Percentiles rank a stretch among this genome's conserved stretches.
Evolutionary conservation across 2,329 filamentous ascomycete species (phyloP).

Genomic region (Arachnopeziza araneosa): DNA sequence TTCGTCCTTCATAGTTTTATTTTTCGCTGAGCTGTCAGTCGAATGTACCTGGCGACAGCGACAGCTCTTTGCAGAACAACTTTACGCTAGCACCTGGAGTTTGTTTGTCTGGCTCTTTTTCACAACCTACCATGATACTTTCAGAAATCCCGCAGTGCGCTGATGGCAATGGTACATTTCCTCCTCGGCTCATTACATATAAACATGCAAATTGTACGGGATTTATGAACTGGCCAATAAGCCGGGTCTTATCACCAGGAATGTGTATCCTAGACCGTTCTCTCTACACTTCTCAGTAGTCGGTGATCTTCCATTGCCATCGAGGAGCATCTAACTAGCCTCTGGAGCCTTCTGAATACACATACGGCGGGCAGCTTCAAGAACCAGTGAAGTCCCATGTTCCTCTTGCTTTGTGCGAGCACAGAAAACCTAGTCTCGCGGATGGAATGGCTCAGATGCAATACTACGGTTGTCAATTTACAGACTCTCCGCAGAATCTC

Average conservation of each 20-base stretch:
- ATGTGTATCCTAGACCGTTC: not conserved
- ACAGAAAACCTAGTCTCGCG: not conserved
- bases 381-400: not conserved
- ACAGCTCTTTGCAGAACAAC: not conserved
- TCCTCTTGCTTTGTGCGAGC: not conserved
- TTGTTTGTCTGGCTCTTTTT: not conserved
- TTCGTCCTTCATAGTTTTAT: too few relatives aligned
- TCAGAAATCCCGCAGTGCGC: not conserved
- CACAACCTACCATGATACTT: not conserved
- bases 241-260: not conserved
- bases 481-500: too few relatives aligned
- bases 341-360: not conserved
- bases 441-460: not conserved
- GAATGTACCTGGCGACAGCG: not conserved
- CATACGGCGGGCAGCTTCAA: not conserved
- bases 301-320: not conserved
- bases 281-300: not conserved
- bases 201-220: not conserved
- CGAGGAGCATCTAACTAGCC: not conserved
- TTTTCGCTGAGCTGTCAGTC: not conserved
- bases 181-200: not conserved
- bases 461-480: not conserved
- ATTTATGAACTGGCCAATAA: not conserved
- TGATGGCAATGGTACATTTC: not conserved
- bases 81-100: not conserved